Conservation (phyloP, 352 stramenopile species). For the Globisporangium nagaii region DNA sequence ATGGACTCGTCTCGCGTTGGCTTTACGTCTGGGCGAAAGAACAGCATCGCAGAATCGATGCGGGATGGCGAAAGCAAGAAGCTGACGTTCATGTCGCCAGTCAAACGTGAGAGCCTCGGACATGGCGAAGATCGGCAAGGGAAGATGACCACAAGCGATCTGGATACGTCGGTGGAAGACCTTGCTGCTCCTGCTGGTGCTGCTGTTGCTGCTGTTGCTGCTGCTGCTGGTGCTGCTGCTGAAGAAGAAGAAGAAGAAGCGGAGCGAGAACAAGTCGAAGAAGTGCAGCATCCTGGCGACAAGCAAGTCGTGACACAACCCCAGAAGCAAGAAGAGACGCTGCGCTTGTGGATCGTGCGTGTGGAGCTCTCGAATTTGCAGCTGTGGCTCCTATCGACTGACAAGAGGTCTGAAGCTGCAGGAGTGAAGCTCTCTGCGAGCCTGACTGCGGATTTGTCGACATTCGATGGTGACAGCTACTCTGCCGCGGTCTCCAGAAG, state of each 20-base stretch:
- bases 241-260: not conserved
- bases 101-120: not conserved
- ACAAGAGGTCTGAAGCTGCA: slow-evolving; percentile 45
- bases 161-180: slow-evolving; percentile 2
- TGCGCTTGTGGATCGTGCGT: slow-evolving; percentile 31
- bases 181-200: no score
- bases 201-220: no score
- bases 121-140: not conserved
- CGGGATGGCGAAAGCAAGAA: slow-evolving; percentile 1
- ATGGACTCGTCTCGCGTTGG: slow-evolving; percentile 4
- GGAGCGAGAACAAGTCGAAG: not conserved
- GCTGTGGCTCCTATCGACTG: slow-evolving; percentile 63
- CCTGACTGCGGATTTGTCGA: slow-evolving; percentile 7
- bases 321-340: not conserved
- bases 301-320: not conserved
- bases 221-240: not conserved
- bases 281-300: not conserved
- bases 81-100: slow-evolving; percentile 2
- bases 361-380: slow-evolving; percentile 44
- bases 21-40: slow-evolving; percentile 18
- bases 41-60: slow-evolving; percentile 33
- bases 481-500: not conserved
- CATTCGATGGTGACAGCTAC: not conserved
- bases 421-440: slow-evolving; percentile 46
- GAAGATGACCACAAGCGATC: slow-evolving; percentile 7